Conservation (phyloP, 2,329 filamentous ascomycete genomes). For the Aspergillus tamarii region DNA sequence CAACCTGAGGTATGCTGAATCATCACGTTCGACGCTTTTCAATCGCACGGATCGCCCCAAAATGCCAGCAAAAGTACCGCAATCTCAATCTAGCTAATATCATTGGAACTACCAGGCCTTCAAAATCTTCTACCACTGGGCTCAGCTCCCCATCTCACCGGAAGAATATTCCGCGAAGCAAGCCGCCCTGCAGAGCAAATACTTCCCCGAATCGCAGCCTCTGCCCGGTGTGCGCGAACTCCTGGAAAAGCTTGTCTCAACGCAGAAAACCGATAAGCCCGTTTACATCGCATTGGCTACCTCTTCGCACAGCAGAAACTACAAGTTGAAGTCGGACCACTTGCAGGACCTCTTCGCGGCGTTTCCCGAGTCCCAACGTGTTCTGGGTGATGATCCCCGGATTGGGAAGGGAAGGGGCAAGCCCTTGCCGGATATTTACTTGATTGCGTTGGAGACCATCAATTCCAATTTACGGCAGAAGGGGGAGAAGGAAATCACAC, state of each 20-base stretch:
- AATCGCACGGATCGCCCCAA: background rate
- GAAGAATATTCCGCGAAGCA: conserved; percentile 69
- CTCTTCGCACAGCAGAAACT: conserved; percentile 73
- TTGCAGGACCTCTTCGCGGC: conserved; percentile 54
- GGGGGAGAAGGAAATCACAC: conserved; percentile 66
- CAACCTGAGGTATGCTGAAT: conserved; percentile 51
- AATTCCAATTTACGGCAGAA: conserved; percentile 68
- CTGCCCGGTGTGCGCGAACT: conserved; percentile 77
- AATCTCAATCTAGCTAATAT: background rate
- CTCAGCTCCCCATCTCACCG: conserved; percentile 74
- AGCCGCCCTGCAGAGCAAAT: conserved; percentile 65
- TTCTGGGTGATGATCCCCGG: conserved; percentile 83
- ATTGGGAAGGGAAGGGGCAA: conserved; percentile 84
- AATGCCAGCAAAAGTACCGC: background rate
- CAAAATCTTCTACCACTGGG: conserved; percentile 77
- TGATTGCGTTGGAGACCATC: conserved; percentile 81
- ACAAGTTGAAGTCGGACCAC: conserved; percentile 71
- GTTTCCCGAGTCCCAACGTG: conserved; percentile 71
- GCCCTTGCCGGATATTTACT: conserved; percentile 91
- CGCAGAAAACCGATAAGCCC: conserved; percentile 41
- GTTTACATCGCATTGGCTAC: conserved; percentile 87
- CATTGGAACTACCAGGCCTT: conserved; percentile 41
- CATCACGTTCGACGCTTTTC: background rate
- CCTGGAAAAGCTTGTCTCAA: conserved; percentile 51
- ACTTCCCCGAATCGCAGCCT: conserved; percentile 75